Evolutionary conservation across 768 basidiomycete species (phyloP).

Genomic region (Agaricus blazei): DNA sequence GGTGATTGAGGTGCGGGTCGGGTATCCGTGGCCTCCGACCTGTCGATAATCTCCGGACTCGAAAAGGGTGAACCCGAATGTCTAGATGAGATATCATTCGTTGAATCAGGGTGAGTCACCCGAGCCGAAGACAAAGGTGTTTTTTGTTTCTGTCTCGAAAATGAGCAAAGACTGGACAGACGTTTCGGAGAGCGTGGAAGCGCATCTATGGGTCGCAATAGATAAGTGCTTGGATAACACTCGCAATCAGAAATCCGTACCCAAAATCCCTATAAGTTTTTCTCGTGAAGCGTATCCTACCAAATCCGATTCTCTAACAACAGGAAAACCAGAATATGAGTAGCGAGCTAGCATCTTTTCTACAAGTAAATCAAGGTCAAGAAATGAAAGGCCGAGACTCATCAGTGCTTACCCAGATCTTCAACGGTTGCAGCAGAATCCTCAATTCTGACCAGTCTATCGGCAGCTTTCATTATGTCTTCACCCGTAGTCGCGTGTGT

Average conservation of each 20-base stretch:
- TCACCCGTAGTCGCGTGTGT: conserved; percentile 52
- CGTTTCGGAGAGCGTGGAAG: conserved; percentile 4
- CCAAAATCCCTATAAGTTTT: conserved; percentile 34
- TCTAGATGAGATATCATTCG: background rate
- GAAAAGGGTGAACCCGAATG: background rate
- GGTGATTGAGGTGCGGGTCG: conserved; percentile 13
- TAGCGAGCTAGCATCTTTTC: conserved; percentile 32
- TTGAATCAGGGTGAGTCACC: background rate
- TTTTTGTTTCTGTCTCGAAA: conserved; percentile 20
- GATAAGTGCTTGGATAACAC: background rate
- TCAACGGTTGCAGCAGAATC: conserved; percentile 41
- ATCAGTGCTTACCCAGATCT: conserved; percentile 37
- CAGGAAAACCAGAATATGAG: conserved; percentile 61
- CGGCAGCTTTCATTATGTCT: conserved; percentile 51
- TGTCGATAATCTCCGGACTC: background rate
- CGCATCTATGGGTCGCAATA: conserved; percentile 14
- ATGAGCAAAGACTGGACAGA: conserved; percentile 32
- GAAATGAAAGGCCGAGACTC: background rate
- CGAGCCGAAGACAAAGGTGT: background rate
- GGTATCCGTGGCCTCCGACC: background rate
- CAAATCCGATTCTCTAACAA: conserved; percentile 43
- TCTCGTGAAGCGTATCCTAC: conserved; percentile 61
- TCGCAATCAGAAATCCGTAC: conserved; percentile 21
- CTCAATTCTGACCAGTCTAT: conserved; percentile 46
- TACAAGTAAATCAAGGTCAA: background rate